phyloP scores from a whole-genome alignment of 2,329 filamentous ascomycete genomes.

The Diplocarpon mali region DNA sequence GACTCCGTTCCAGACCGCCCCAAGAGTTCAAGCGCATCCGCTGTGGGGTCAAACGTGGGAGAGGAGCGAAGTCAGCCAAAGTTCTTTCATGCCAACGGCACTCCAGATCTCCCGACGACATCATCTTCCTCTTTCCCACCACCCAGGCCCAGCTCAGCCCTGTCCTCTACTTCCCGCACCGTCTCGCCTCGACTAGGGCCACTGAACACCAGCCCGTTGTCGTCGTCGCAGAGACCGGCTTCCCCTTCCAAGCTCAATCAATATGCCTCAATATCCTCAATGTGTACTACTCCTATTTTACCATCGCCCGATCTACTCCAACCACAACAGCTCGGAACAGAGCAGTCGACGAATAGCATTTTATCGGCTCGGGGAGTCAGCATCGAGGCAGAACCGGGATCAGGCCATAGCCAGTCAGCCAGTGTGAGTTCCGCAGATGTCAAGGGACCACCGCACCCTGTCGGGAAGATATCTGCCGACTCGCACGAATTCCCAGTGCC shows the following conservation, averaged over 20 bases:
- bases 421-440: slow-evolving; percentile 21
- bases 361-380: slow-evolving; percentile 15
- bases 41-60: slow-evolving; percentile 20
- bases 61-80: slow-evolving; percentile 37
- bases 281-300: slow-evolving; percentile 15
- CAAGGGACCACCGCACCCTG: slow-evolving; percentile 7
- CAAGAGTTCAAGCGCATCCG: slow-evolving; percentile 20
- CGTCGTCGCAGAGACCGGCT: slow-evolving; percentile 33
- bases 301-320: slow-evolving; percentile 18
- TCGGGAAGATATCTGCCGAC: slow-evolving; percentile 17
- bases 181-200: slow-evolving; percentile 31
- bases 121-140: slow-evolving; percentile 29
- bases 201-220: slow-evolving; percentile 20
- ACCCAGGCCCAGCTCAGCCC: slow-evolving; percentile 34
- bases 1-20: slow-evolving; percentile 30
- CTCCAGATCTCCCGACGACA: slow-evolving; percentile 36
- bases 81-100: slow-evolving; percentile 67
- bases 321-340: slow-evolving; percentile 14
- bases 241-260: slow-evolving; percentile 40
- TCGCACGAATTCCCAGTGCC: slow-evolving; percentile 13
- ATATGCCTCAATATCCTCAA: slow-evolving; percentile 18
- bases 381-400: slow-evolving; percentile 12
- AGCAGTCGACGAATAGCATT: slow-evolving; percentile 19
- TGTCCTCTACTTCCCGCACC: slow-evolving; percentile 36
- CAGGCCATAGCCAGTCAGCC: slow-evolving; percentile 20